phyloP scores from a whole-genome alignment of 306 rosid species.

The Castanea mollissima region DNA sequence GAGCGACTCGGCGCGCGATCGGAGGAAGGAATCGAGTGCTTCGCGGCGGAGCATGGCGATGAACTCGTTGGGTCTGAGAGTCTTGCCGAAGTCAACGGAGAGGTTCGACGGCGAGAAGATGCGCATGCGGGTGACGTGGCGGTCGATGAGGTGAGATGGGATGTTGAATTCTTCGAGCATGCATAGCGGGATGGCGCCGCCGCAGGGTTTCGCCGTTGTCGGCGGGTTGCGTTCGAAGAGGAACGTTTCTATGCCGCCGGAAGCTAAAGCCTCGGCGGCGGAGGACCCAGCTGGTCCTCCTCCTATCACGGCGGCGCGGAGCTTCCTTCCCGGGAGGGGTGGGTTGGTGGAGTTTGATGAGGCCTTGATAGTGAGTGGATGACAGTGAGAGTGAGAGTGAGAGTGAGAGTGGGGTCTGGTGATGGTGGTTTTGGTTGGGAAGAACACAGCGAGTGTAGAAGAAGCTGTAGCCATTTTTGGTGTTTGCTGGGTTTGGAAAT shows the following conservation, averaged over 20 bases:
- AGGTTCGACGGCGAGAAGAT: constrained; percentile 90
- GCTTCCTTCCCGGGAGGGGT: constrained; percentile 64
- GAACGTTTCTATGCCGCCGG: constrained; percentile 78
- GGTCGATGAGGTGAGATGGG: constrained; percentile 73
- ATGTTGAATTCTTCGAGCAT: constrained; percentile 87
- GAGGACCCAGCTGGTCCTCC: constrained; percentile 96
- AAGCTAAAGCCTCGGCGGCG: constrained; percentile 78
- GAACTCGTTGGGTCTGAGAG: constrained; percentile 68
- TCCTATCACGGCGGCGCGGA: constrained; percentile 82
- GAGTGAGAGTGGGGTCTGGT: constrained; percentile 1
- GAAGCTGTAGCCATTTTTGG: constrained; percentile 35
- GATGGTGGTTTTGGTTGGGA: constrained; percentile 5
- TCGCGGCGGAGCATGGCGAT: constrained; percentile 95
- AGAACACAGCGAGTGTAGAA: constrained; percentile 16
- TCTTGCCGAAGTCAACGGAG: constrained; percentile 82
- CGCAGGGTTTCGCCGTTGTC: constrained; percentile 79
- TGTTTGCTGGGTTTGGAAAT: constrained; percentile 18
- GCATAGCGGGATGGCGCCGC: constrained; percentile 95
- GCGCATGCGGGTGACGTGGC: constrained; percentile 68
- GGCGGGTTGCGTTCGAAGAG: constrained; percentile 75
- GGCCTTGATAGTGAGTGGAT: constrained; percentile 28
- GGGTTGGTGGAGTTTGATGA: constrained; percentile 30
- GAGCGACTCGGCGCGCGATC: constrained; percentile 62
- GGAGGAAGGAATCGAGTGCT: constrained; percentile 81
- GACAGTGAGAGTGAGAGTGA: neutral